Percentiles rank a stretch among this genome's conserved stretches.
Conservation (phyloP, 345 rosid species). For the Cardamine occulta region DNA sequence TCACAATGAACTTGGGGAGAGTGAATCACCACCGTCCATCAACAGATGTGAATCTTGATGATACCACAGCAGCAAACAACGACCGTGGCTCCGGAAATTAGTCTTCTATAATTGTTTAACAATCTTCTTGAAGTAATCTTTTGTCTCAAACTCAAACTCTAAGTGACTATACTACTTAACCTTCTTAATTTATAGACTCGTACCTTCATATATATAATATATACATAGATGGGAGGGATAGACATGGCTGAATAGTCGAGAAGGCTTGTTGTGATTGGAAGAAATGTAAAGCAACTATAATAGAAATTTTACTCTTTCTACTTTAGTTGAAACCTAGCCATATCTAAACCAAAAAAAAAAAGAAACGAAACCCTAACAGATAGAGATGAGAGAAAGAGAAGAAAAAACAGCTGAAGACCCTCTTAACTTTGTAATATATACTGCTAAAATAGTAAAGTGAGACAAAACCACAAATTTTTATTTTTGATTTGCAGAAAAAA, state of each 20-base stretch:
- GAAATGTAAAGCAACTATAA: not conserved
- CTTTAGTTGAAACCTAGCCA: slow-evolving; percentile 19
- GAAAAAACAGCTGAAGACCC: not conserved
- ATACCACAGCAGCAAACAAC: slow-evolving; percentile 83
- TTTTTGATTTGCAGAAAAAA: not conserved
- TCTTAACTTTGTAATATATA: slow-evolving; percentile 27
- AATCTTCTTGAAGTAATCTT: slow-evolving; percentile 11
- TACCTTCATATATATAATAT: not conserved
- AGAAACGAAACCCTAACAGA: slow-evolving; percentile 39
- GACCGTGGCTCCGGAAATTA: slow-evolving; percentile 46
- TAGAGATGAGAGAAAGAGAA: slow-evolving; percentile 26
- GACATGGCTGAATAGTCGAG: slow-evolving; percentile 4
- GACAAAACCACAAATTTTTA: slow-evolving; percentile 8
- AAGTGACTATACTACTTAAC: not conserved
- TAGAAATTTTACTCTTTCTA: slow-evolving; percentile 5
- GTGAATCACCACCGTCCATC: slow-evolving; percentile 38
- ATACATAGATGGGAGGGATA: not conserved
- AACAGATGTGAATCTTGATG: slow-evolving; percentile 95
- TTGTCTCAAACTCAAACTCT: slow-evolving; percentile 22
- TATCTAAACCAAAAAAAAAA: not conserved
- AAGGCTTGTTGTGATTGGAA: slow-evolving; percentile 22
- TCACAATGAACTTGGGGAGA: slow-evolving; percentile 35
- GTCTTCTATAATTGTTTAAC: not conserved
- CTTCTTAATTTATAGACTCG: slow-evolving; percentile 8
- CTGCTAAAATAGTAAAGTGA: slow-evolving; percentile 16